Evolutionary conservation across 2,329 filamentous ascomycete genomes (phyloP).

Genomic region (Fusarium protoensiforme): DNA sequence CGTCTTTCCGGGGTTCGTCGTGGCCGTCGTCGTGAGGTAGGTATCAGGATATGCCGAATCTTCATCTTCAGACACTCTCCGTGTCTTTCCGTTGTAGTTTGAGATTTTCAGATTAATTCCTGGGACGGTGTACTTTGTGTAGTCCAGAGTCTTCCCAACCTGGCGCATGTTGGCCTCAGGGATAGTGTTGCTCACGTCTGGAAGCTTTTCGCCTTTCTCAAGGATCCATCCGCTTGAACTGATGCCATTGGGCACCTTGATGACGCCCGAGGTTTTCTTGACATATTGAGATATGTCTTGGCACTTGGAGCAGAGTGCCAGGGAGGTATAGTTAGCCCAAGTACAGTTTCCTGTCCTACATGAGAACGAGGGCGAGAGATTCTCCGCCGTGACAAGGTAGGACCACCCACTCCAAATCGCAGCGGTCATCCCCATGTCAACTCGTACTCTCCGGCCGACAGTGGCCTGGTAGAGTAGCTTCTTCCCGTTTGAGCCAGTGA

Average conservation of each 20-base stretch:
- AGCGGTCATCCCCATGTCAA: conserved; percentile 10
- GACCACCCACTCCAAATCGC: conserved; percentile 15
- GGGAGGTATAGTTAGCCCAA: background rate
- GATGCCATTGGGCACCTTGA: background rate
- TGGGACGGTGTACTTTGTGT: background rate
- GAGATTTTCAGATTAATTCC: background rate
- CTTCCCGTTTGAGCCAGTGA: background rate
- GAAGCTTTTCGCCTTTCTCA: background rate
- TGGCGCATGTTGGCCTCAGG: background rate
- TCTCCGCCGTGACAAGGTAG: background rate
- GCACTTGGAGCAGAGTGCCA: conserved; percentile 15
- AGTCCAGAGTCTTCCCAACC: background rate
- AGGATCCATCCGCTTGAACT: background rate
- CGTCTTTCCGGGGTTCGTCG: conserved; percentile 15
- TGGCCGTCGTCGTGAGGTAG: background rate
- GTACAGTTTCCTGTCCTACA: conserved; percentile 25
- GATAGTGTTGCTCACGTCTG: conserved; percentile 3
- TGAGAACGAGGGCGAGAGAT: background rate
- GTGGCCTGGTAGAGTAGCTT: background rate
- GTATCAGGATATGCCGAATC: conserved; percentile 4
- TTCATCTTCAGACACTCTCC: background rate
- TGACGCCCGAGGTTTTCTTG: background rate
- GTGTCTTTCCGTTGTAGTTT: background rate
- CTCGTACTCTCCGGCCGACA: background rate
- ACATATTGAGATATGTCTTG: background rate